Conservation (phyloP, 176 grass and related monocot species). For the Bothriochloa decipiens region DNA sequence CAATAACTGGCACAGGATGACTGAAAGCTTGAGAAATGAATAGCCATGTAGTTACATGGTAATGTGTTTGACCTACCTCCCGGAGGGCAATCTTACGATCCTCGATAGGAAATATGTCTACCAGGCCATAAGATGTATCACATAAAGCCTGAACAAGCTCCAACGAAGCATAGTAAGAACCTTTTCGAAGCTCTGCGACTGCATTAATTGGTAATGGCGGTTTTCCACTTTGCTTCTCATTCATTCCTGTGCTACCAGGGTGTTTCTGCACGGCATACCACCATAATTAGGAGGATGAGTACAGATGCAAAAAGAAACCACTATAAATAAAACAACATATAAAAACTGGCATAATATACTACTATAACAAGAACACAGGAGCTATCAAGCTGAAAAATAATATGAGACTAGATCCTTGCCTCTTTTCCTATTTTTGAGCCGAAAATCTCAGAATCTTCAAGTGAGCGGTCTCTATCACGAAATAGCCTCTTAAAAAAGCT, state of each 20-base stretch:
- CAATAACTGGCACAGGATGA: slow-evolving; percentile 3
- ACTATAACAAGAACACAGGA: slow-evolving; percentile 20
- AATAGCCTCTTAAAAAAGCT: slow-evolving; percentile 91
- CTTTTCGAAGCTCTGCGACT: slow-evolving; percentile 82
- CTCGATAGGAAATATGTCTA: slow-evolving; percentile 95
- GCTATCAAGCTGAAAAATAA: slow-evolving; percentile 29
- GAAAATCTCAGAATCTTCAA: slow-evolving; percentile 92
- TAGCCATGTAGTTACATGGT: slow-evolving; percentile 25
- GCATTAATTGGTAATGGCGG: slow-evolving; percentile 89
- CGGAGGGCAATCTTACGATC: slow-evolving; percentile 94
- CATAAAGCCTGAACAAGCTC: slow-evolving; percentile 95
- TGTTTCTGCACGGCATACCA: slow-evolving; percentile 64
- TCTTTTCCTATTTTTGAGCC: slow-evolving; percentile 69
- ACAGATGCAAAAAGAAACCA: neutral
- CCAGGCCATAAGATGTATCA: slow-evolving; percentile 93
- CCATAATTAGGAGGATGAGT: slow-evolving; percentile 6
- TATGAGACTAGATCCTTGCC: slow-evolving; percentile 50
- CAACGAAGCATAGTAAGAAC: slow-evolving; percentile 93
- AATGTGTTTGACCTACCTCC: slow-evolving; percentile 59
- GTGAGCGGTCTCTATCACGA: slow-evolving; percentile 76
- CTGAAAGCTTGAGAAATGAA: neutral
- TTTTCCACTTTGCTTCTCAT: slow-evolving; percentile 75
- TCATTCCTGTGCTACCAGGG: slow-evolving; percentile 57
- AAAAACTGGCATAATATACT: neutral
- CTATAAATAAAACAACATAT: neutral